Evolutionary conservation across 768 basidiomycete genomes (phyloP), one percentile per base, ranked within the genome.

Genomic region (Kwoniella dendrophila): DNA sequence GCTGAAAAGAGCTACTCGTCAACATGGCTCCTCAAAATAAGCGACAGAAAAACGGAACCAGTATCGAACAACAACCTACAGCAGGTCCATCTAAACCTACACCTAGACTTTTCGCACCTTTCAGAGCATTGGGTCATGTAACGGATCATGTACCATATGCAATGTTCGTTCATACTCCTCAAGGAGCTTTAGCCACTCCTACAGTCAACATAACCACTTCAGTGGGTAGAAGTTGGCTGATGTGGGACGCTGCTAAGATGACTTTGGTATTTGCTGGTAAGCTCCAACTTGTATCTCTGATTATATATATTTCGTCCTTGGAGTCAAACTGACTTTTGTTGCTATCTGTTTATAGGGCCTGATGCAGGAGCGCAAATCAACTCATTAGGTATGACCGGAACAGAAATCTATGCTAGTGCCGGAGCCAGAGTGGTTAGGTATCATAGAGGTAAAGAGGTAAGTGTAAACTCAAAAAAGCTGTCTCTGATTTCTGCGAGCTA

Each of bases 201-300:
- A 85, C 86, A 48, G 83, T 94, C 59, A 88, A 92, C 64, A 81
- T 98, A 43, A 79, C 96, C 33, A 94, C 92, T 11, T 93, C 90
- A 71, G 80, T 97, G 7, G 94, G 95, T 5, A 85, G 82, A 60
- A 86, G 90, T 67, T 98, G 94, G 94, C 90, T 92, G 18, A 82
- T 96, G 73, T 98, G 95, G 95, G 92, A 96, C 70, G 94, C 92
- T 22, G 90, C 87, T 27, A 92, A 88, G 80, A 93, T 98, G 90
- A 84, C 83, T 32, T 80, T 98, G 59, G 83, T 97, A 36, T 98
- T 99, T 76, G 92, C 94, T 63, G 92, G 95, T 91, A 79, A 81
- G 91, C n/a, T n/a, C n/a, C n/a, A n/a, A n/a, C n/a, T n/a, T n/a
- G n/a, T n/a, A n/a, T n/a, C n/a, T n/a, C n/a, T n/a, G n/a, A n/a